A percentile compares a stretch with the other conserved stretches of the same genome.
These are phyloP conservation scores for Yamadazyma diddensiae DNA, from an alignment of 1,139 yeast genomes.

Conservation along the genomic window DNA sequence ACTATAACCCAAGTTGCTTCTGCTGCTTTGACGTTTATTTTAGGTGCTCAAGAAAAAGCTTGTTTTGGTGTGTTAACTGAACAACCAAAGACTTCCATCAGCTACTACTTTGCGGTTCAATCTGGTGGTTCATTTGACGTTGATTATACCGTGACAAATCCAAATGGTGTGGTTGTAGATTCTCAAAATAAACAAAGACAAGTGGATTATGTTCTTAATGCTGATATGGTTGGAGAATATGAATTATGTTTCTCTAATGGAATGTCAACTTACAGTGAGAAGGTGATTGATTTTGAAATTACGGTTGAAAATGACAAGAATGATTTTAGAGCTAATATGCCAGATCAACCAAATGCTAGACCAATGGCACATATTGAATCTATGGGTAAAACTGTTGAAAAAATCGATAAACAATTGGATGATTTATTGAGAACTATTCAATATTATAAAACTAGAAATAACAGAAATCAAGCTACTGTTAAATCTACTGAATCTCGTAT, in stretches of 20 bases:
- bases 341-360: slow-evolving; percentile 56
- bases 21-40: slow-evolving; percentile 68
- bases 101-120: slow-evolving; percentile 90
- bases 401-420: slow-evolving; percentile 67
- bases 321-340: slow-evolving; percentile 61
- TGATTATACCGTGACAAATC: slow-evolving; percentile 72
- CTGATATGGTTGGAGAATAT: slow-evolving; percentile 76
- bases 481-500: slow-evolving; percentile 85
- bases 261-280: slow-evolving; percentile 83
- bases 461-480: slow-evolving; percentile 89
- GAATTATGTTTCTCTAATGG: slow-evolving; percentile 88
- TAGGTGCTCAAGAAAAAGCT: slow-evolving; percentile 74
- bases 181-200: slow-evolving; percentile 70
- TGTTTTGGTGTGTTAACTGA: slow-evolving; percentile 80
- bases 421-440: slow-evolving; percentile 64
- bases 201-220: slow-evolving; percentile 79
- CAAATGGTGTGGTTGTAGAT: slow-evolving; percentile 57
- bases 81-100: slow-evolving; percentile 59
- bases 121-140: slow-evolving; percentile 86
- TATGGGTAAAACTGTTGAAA: slow-evolving; percentile 55
- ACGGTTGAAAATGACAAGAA: slow-evolving; percentile 49
- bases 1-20: slow-evolving; percentile 9
- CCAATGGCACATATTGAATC: slow-evolving; percentile 61
- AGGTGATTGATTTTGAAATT: slow-evolving; percentile 86
- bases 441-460: slow-evolving; percentile 89